phyloP scores from a whole-genome alignment of 768 basidiomycete species.

The Cystobasidium onofrii region DNA sequence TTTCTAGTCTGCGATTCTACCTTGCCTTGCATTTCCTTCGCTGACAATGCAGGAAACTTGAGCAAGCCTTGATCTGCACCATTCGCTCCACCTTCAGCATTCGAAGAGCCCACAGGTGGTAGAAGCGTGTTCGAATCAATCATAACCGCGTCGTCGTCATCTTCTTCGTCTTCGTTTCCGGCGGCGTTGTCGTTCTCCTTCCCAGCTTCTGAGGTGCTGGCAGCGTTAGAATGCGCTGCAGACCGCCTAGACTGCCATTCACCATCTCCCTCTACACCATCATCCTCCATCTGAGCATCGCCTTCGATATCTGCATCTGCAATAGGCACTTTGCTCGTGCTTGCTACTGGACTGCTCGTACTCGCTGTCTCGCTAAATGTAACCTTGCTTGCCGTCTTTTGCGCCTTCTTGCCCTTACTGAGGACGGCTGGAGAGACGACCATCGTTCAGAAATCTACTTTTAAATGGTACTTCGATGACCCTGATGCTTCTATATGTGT shows the following conservation, averaged over 20 bases:
- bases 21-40: constrained; percentile 29
- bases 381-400: neutral
- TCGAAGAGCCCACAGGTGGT: neutral
- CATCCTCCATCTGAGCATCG: constrained; percentile 3
- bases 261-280: constrained; percentile 13
- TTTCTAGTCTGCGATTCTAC: constrained; percentile 26
- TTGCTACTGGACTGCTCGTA: constrained; percentile 10
- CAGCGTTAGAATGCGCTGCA: neutral
- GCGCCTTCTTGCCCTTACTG: neutral
- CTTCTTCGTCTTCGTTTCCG: constrained; percentile 14
- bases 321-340: constrained; percentile 10
- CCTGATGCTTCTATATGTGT: neutral
- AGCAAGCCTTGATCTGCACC: constrained; percentile 24
- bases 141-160: constrained; percentile 27
- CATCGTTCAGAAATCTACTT: neutral
- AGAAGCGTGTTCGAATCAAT: constrained; percentile 22
- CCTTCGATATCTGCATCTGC: neutral
- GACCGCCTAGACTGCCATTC: neutral
- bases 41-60: constrained; percentile 19
- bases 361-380: neutral
- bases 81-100: neutral
- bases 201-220: neutral
- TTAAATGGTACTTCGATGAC: neutral
- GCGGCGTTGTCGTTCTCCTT: neutral
- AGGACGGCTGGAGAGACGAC: neutral